Evolutionary conservation across 1,139 yeast genomes (phyloP).

Genomic region (Geotrichum macrosporum): DNA sequence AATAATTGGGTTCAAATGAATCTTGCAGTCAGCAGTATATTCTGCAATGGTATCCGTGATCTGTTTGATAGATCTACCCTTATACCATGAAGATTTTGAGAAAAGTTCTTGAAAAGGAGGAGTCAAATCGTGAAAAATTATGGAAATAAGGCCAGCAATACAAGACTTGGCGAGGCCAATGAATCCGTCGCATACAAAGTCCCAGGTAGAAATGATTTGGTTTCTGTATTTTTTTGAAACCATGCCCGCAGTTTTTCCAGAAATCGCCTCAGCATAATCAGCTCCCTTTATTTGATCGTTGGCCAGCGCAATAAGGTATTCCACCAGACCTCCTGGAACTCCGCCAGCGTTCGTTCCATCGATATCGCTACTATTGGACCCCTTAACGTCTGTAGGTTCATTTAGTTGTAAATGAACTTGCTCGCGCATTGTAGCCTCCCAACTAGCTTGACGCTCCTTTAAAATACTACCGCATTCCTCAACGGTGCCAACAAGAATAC

Average conservation of each 20-base stretch:
- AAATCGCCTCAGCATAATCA: conserved; percentile 69
- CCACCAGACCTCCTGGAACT: conserved; percentile 73
- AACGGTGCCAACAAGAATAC: conserved; percentile 77
- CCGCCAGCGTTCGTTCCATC: conserved; percentile 48
- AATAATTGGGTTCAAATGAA: conserved; percentile 47
- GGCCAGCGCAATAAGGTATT: conserved; percentile 77
- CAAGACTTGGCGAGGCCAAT: conserved; percentile 71
- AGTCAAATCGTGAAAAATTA: conserved; percentile 67
- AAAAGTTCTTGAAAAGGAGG: conserved; percentile 48
- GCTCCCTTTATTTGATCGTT: conserved; percentile 87
- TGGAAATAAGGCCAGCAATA: conserved; percentile 56
- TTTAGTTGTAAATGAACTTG: conserved; percentile 51
- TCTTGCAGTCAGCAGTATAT: conserved; percentile 59
- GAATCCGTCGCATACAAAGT: conserved; percentile 66
- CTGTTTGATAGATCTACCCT: conserved; percentile 51
- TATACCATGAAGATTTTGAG: conserved; percentile 38
- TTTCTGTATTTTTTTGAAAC: conserved; percentile 63
- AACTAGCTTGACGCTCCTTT: conserved; percentile 55
- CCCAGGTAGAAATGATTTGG: conserved; percentile 54
- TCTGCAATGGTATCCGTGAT: conserved; percentile 72
- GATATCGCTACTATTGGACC: conserved; percentile 32
- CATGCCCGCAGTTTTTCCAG: conserved; percentile 57
- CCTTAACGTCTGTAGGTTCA: conserved; percentile 36
- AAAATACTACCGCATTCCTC: conserved; percentile 66
- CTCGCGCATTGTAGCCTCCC: conserved; percentile 53